Conservation (phyloP, 2,329 filamentous ascomycete species). For the Sphaerostilbella broomeana region DNA sequence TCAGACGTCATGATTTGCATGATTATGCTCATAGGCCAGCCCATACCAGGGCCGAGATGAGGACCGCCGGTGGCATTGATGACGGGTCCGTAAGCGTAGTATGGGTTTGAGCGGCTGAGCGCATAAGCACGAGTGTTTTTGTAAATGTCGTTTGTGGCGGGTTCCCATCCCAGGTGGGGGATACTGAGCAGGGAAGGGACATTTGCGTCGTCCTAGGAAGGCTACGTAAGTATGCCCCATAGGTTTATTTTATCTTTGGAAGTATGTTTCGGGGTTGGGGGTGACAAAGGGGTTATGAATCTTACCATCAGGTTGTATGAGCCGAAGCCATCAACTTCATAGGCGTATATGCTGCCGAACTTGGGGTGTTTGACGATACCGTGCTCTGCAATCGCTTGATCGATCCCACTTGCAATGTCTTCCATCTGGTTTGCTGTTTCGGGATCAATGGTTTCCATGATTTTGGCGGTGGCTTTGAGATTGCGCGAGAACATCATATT, state of each 20-base stretch:
- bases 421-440: slow-evolving; percentile 50
- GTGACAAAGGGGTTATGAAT: too few relatives aligned
- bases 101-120: not conserved
- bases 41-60: slow-evolving; percentile 76
- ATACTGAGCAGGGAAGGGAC: slow-evolving; percentile 73
- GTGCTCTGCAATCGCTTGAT: slow-evolving; percentile 74
- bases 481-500: slow-evolving; percentile 97
- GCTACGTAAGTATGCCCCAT: too few relatives aligned
- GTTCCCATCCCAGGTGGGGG: slow-evolving; percentile 76
- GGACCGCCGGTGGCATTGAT: slow-evolving; percentile 35
- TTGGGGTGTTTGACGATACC: slow-evolving; percentile 70
- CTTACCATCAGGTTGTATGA: slow-evolving; percentile 78
- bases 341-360: slow-evolving; percentile 76
- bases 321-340: slow-evolving; percentile 82
- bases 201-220: slow-evolving; percentile 87
- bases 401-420: slow-evolving; percentile 53
- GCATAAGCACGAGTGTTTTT: slow-evolving; percentile 63
- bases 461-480: slow-evolving; percentile 63
- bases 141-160: slow-evolving; percentile 64
- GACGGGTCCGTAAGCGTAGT: too few relatives aligned
- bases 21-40: slow-evolving; percentile 94
- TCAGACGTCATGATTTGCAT: slow-evolving; percentile 86
- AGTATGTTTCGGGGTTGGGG: too few relatives aligned
- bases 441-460: slow-evolving; percentile 55
- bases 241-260: too few relatives aligned